Base-by-base conservation (phyloP, 768 basidiomycete species). In the Naganishia onofrii region DNA sequence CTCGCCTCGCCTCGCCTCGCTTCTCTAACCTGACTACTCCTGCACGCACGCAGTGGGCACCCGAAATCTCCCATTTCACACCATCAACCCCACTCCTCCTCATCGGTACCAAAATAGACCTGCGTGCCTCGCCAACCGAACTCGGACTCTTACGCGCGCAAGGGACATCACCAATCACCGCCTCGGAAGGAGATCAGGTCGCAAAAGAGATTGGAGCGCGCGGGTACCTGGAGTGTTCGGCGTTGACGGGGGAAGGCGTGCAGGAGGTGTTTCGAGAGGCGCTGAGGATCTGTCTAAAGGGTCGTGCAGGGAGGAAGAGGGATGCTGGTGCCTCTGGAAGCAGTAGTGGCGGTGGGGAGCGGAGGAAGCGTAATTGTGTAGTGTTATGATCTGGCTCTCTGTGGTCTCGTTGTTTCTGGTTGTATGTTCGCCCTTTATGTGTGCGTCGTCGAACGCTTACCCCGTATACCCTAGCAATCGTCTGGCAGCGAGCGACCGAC, bases 21-120 rank as follows among this genome's bases (percentile, higher is more conserved):
- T 56, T 26, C 34, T 60, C 34, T 36, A 38, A 19, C 26, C 60
- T 51, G 48, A 36, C 58, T 29, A 26, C 57, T 54, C 55, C 58
- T 34, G 53, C 15, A 17, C 63, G 58, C 54, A 58, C 75, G 26
- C 75, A 97, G 93, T 99, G 95, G 95, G 95, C 97, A 78, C 91
- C 93, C 46, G 95, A 99, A 81, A 94, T 99, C 52, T 90, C 92
- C 86, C 96, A 98, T 82, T 96, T 98, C 83, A 98, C 95, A 81
- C 86, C 90, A 10, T 90, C 90, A 60, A 84, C 97, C 54, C 96
- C 96, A 57, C 90, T 96, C 84, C 92, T 99, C 78, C 90, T 99
- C 69, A 94, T 99, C 74, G 96, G 92, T 19, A 96, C 92, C 87
- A 98, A 98, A 88, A 97, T 94, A 86, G 96, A 99, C 83, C 87